Conservation (phyloP, 2,329 filamentous ascomycete genomes). For the Fusarium continuum region DNA sequence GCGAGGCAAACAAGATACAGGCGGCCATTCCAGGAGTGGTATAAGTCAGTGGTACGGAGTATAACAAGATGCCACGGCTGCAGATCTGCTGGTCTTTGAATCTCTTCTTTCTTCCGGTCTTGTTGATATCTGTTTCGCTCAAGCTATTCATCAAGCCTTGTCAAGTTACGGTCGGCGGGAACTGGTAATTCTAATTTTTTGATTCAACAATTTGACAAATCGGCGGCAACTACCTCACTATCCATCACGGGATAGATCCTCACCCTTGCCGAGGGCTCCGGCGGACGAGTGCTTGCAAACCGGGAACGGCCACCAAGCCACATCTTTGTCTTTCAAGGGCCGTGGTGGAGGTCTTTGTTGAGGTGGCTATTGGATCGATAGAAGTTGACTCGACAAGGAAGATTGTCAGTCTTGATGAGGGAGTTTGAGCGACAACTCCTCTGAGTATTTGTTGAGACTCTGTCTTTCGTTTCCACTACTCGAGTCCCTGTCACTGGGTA, state of each 20-base stretch:
- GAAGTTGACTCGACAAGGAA: not conserved
- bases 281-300: constrained; percentile 32
- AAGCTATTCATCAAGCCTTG: not conserved
- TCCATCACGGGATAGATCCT: constrained; percentile 6
- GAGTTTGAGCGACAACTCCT: not conserved
- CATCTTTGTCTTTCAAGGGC: constrained; percentile 5
- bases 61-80: constrained; percentile 37
- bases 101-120: constrained; percentile 11
- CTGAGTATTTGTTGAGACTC: not conserved
- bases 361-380: not conserved
- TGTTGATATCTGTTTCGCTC: constrained; percentile 1
- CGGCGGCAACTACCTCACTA: not conserved
- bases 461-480: constrained; percentile 2
- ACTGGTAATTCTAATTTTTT: constrained; percentile 2
- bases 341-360: not conserved
- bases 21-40: constrained; percentile 23
- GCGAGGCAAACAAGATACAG: constrained; percentile 34
- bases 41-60: constrained; percentile 41
- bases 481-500: not conserved
- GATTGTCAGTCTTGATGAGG: constrained; percentile 22
- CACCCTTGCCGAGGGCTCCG: constrained; percentile 8
- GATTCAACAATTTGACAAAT: not conserved
- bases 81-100: constrained; percentile 24
- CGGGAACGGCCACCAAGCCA: constrained; percentile 7
- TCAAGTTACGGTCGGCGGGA: constrained; percentile 1